phyloP scores from a whole-genome alignment of 441 rosid genomes.

The Populus hybrid region DNA sequence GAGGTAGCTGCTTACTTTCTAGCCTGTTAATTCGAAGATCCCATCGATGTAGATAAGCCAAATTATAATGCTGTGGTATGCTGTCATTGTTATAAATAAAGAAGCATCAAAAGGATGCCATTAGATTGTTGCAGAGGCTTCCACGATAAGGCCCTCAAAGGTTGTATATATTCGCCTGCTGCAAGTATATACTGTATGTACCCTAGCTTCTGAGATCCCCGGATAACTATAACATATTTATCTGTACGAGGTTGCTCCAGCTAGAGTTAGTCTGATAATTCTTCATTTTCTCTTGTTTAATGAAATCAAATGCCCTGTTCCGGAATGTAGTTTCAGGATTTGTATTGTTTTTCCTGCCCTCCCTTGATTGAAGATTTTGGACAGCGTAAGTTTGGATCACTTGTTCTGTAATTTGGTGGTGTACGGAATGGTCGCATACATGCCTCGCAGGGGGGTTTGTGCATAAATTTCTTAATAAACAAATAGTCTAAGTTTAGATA shows the following conservation, averaged over 20 bases:
- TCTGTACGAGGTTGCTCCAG: background rate
- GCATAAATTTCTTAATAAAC: background rate
- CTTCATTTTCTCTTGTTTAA: background rate
- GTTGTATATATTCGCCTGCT: conserved; percentile 7
- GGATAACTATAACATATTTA: conserved; percentile 1
- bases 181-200: conserved; percentile 14
- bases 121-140: conserved; percentile 14
- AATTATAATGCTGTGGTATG: background rate
- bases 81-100: background rate
- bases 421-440: background rate
- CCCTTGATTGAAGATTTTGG: background rate
- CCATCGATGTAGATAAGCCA: conserved; percentile 2
- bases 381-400: background rate
- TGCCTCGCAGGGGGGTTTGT: background rate
- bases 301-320: conserved; percentile 7
- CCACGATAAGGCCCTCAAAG: background rate
- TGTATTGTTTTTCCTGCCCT: background rate
- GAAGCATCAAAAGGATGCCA: conserved; percentile 2
- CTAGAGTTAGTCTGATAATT: background rate
- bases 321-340: background rate
- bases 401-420: background rate
- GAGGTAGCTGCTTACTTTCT: conserved; percentile 4
- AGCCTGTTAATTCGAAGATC: background rate
- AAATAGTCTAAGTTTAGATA: background rate
- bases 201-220: background rate